phyloP scores from a whole-genome alignment of 202 grass and related monocot genomes.

The Cymbopogon flexuosus region DNA sequence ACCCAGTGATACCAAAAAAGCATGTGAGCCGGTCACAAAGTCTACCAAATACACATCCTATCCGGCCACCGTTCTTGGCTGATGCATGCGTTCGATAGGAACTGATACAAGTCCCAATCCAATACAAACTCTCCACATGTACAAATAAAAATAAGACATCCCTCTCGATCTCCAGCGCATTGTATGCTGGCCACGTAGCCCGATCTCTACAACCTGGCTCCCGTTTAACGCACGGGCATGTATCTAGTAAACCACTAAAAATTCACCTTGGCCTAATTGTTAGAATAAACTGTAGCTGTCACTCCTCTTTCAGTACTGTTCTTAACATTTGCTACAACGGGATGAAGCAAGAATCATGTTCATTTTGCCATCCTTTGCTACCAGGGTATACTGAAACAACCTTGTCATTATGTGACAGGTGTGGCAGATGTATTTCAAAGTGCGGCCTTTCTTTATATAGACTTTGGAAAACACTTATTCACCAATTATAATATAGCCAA shows the following conservation, averaged over 20 bases:
- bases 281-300: not conserved
- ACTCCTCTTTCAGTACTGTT: not conserved
- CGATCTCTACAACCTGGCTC: no score
- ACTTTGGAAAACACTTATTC: not conserved
- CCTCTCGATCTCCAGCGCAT: no score
- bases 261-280: not conserved
- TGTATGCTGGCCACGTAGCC: no score
- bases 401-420: not conserved
- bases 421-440: not conserved
- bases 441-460: not conserved
- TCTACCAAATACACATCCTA: no score
- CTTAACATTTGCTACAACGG: not conserved
- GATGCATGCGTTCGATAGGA: no score
- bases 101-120: no score
- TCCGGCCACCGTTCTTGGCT: no score
- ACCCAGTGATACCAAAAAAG: no score
- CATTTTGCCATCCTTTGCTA: conserved; percentile 9
- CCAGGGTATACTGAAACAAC: conserved; percentile 5
- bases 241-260: conserved; percentile 16
- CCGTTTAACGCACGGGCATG: no score
- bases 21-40: no score
- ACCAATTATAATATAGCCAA: not conserved
- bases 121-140: no score
- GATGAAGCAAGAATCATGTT: not conserved
- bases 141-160: no score